These are phyloP conservation scores for Moricandia arvensis DNA, from an alignment of 345 rosid species.

Conservation along the genomic window DNA sequence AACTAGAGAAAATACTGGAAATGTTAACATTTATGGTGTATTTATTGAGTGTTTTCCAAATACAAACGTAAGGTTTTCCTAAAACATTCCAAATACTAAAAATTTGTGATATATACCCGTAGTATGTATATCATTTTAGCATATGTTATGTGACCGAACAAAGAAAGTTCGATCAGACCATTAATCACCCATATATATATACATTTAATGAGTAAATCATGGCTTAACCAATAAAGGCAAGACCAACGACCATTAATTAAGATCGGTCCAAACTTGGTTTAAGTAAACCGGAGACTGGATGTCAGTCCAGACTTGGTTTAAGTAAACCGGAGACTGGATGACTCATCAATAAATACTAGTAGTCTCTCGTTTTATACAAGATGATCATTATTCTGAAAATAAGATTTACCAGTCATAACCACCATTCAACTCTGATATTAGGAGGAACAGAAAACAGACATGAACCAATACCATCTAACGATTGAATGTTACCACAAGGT, in stretches of 20 bases:
- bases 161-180: background rate
- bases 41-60: background rate
- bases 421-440: background rate
- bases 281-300: slow-evolving; percentile 4
- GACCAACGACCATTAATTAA: slow-evolving; percentile 6
- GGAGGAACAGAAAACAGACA: no score
- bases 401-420: background rate
- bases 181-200: background rate
- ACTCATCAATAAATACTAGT: no score
- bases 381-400: background rate
- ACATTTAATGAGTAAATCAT: slow-evolving; percentile 10
- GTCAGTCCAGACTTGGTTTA: no score
- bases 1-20: background rate
- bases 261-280: slow-evolving; percentile 3
- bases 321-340: no score
- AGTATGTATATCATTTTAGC: background rate
- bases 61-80: background rate
- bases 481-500: background rate
- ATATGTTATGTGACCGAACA: background rate
- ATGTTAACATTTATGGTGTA: background rate
- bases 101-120: background rate
- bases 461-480: no score
- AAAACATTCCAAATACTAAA: background rate
- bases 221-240: slow-evolving; percentile 16
- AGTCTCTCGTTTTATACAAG: background rate